Conservation (phyloP, 2,329 filamentous ascomycete species). For the Calonectria crousiana region DNA sequence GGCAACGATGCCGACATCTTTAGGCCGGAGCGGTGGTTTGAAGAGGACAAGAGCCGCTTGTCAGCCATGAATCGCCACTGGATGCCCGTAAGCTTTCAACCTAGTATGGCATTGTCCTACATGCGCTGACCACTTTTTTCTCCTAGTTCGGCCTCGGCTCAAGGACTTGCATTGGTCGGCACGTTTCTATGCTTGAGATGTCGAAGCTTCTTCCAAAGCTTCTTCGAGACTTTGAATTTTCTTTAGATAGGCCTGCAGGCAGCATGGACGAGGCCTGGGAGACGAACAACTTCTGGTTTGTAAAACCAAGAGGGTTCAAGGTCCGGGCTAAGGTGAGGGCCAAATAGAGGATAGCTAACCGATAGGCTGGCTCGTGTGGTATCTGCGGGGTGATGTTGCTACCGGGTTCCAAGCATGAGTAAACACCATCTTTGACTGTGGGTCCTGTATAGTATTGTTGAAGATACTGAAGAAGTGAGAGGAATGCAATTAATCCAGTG, state of each 20-base stretch:
- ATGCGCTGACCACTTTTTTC: not conserved
- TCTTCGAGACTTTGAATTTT: slow-evolving; percentile 39
- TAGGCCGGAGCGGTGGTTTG: slow-evolving; percentile 35
- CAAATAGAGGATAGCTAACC: not conserved
- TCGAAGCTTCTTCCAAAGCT: slow-evolving; percentile 37
- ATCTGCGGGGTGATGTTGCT: not conserved
- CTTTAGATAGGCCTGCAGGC: not conserved
- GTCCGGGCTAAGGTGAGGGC: not conserved
- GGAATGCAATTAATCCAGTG: too few species aligned
- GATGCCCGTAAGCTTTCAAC: slow-evolving; percentile 33
- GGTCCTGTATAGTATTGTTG: not conserved
- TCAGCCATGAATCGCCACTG: slow-evolving; percentile 39
- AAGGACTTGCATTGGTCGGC: slow-evolving; percentile 38
- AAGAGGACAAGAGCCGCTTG: not conserved
- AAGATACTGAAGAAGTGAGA: too few species aligned
- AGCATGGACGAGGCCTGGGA: not conserved
- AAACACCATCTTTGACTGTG: not conserved
- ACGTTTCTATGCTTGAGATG: slow-evolving; percentile 43
- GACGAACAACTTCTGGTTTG: slow-evolving; percentile 20
- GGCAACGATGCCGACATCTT: slow-evolving; percentile 34
- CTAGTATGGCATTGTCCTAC: fast-evolving
- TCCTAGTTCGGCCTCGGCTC: slow-evolving; percentile 40
- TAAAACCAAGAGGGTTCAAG: slow-evolving; percentile 18
- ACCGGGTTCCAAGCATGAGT: not conserved
- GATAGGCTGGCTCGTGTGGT: not conserved